Evolutionary conservation across 2,329 filamentous ascomycete genomes (phyloP).

Genomic region (Sarocladium strictum): DNA sequence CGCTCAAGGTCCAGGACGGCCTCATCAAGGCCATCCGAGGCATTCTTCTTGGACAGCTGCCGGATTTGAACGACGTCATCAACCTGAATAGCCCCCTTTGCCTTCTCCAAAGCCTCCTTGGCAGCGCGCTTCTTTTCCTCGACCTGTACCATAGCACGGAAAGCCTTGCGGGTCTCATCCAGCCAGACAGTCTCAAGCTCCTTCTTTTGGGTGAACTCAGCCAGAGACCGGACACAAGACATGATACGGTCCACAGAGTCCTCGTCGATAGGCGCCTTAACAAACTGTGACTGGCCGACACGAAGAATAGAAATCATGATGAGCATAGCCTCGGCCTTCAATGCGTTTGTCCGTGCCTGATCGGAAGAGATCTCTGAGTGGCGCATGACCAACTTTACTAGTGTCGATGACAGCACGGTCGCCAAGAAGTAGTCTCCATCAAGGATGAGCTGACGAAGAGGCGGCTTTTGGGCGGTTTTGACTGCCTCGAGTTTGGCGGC

Average conservation of each 20-base stretch:
- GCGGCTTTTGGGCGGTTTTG: conserved; percentile 94
- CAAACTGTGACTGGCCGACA: conserved; percentile 97
- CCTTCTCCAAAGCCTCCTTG: conserved; percentile 86
- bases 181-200: conserved; percentile 90
- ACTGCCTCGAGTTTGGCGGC: conserved; percentile 92
- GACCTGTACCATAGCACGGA: conserved; percentile 93
- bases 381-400: conserved; percentile 97
- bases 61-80: conserved; percentile 92
- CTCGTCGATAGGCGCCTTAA: conserved; percentile 94
- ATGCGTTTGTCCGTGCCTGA: conserved; percentile 79
- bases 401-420: conserved; percentile 88
- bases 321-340: conserved; percentile 95
- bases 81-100: conserved; percentile 89
- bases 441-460: conserved; percentile 86
- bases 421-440: conserved; percentile 97
- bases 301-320: conserved; percentile 99
- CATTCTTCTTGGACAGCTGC: conserved; percentile 88
- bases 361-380: conserved; percentile 90
- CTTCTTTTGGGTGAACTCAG: conserved; percentile 84
- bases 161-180: conserved; percentile 90
- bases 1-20: conserved; percentile 87
- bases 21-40: conserved; percentile 73
- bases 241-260: conserved; percentile 98
- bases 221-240: conserved; percentile 88
- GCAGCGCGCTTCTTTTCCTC: conserved; percentile 98